Base-by-base conservation (phyloP, 768 basidiomycete species). In the Boletus bicolor region DNA sequence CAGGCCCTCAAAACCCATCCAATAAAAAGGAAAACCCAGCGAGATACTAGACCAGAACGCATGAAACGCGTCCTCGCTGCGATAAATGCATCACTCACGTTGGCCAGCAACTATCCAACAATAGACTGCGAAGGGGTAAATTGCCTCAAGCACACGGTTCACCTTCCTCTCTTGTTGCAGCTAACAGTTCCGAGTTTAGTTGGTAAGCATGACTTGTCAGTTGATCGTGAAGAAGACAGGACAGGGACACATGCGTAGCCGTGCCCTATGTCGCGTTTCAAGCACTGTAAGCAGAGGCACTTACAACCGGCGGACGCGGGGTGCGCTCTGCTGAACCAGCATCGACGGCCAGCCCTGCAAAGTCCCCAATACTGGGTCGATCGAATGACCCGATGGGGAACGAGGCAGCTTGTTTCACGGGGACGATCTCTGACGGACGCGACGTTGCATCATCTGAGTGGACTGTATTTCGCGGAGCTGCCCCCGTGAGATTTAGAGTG, bases 1-100 rank as follows among this genome's bases (percentile, higher is more conserved):
- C 49, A 71, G 59, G 62, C 57, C 59, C 62, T 64, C 56, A 59
- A 59, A 35, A 71, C 51, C 69, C 63, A 64, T 46, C 53, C 57
- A 44, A 69, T 51, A 55, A 62, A 38, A 58, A 41, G 58, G 41
- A 68, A 54, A 44, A 71, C 24, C 65, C 62, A 71, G 49, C 34
- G 59, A 8, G 34, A 61, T 30, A 71, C 71, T 72, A 14, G 46
- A 42, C 1, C 6, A n/a, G 10, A 32, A 9, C 37, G 4, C 21
- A 9, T 61, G 48, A 57, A 28, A 15, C 21, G 19, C 2, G 1
- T 24, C 26, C 17, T 37, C 47, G 44, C 8, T 15, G 47, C 2
- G 36, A 19, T 5, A 26, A 5, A 34, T 3, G 10, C 1, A 5
- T 1, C 7, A 63, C 69, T 56, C 47, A 72, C 69, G 55, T 54